Evolutionary conservation across 148 eudicot species (phyloP).

Genomic region (Dysphania ambrosioides): DNA sequence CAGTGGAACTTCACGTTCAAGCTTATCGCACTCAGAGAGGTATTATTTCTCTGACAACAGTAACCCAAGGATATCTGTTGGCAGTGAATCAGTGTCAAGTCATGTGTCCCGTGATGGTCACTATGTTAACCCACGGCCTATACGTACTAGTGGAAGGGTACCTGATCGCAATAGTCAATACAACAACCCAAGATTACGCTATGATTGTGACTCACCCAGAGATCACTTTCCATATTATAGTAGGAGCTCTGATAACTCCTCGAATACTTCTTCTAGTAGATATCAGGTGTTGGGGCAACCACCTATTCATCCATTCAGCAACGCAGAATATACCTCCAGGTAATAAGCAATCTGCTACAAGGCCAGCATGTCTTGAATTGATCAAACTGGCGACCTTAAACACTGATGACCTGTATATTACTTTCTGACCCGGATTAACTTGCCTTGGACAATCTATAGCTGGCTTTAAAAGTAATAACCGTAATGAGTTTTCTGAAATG

Average conservation of each 20-base stretch:
- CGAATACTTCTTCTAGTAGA: slow-evolving; percentile 6
- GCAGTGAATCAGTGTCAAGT: not conserved
- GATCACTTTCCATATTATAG: not conserved
- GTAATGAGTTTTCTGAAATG: too few species aligned
- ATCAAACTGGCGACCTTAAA: too few species aligned
- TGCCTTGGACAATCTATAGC: too few species aligned
- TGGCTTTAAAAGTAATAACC: too few species aligned
- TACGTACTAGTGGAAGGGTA: too few species aligned
- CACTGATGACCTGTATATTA: too few species aligned
- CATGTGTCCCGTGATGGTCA: not conserved
- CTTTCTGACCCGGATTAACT: too few species aligned
- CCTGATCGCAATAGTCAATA: not conserved
- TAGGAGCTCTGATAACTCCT: slow-evolving; percentile 5
- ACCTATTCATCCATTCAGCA: slow-evolving; percentile 8
- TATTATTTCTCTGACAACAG: not conserved
- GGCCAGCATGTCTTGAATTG: too few species aligned
- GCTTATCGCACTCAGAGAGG: not conserved
- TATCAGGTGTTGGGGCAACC: not conserved
- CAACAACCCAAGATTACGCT: not conserved
- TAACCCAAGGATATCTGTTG: not conserved
- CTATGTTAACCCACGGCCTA: not conserved
- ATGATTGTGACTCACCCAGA: not conserved
- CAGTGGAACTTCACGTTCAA: not conserved
- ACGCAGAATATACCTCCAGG: slow-evolving; percentile 21
- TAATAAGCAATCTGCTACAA: not conserved